These are phyloP conservation scores for Taphrina sp. DNA, from an alignment of 1,139 yeast genomes.

Conservation along the genomic window DNA sequence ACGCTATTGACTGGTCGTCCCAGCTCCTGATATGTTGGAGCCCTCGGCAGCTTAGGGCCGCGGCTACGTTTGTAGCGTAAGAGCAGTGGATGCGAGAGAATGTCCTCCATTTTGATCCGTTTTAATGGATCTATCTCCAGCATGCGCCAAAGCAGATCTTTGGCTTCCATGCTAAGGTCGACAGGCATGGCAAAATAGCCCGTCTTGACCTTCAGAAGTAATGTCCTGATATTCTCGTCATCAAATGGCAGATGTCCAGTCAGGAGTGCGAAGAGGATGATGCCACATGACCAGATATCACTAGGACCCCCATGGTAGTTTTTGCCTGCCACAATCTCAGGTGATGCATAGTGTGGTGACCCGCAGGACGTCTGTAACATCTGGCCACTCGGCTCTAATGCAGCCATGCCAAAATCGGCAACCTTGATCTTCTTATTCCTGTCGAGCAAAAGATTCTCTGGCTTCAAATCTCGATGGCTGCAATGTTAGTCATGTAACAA, in stretches of 20 bases:
- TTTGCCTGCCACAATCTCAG: conserved; percentile 93
- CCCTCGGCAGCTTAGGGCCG: conserved; percentile 35
- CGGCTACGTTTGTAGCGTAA: conserved; percentile 54
- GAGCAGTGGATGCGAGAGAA: conserved; percentile 75
- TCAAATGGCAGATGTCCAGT: conserved; percentile 97
- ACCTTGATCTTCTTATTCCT: conserved; percentile 85
- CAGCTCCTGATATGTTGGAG: conserved; percentile 39
- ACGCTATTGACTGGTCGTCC: conserved; percentile 51
- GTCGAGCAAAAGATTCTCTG: conserved; percentile 86
- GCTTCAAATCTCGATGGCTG: conserved; percentile 89
- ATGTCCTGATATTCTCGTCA: conserved; percentile 85
- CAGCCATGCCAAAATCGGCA: conserved; percentile 99
- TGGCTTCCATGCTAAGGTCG: conserved; percentile 75
- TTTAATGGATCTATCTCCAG: conserved; percentile 73
- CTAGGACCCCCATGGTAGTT: conserved; percentile 95
- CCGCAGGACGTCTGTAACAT: conserved; percentile 94
- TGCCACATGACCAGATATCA: conserved; percentile 98
- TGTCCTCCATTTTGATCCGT: conserved; percentile 72
- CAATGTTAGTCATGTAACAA: conserved; percentile 40
- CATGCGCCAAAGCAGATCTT: conserved; percentile 79
- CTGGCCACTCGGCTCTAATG: conserved; percentile 80
- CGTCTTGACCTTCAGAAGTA: conserved; percentile 82
- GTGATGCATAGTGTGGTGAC: conserved; percentile 97
- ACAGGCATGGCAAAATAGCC: conserved; percentile 85
- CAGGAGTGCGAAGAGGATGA: conserved; percentile 83